phyloP scores from a whole-genome alignment of 202 grass and related monocot genomes.

The Carex arenaria region DNA sequence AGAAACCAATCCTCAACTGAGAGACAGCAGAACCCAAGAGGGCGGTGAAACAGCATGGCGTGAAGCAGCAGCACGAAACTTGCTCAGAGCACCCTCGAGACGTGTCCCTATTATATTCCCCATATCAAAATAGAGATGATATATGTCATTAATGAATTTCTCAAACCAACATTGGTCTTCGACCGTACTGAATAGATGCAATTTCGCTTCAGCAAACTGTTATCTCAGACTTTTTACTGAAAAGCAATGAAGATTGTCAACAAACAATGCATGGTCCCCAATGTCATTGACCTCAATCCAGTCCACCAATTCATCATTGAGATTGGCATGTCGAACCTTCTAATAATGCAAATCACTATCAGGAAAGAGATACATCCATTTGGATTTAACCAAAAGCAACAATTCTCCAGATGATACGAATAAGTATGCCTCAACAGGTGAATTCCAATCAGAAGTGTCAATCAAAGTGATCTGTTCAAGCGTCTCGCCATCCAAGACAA shows the following conservation, averaged over 20 bases:
- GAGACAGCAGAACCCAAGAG: constrained; percentile 1
- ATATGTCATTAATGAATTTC: background rate
- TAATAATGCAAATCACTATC: constrained; percentile 27
- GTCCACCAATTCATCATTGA: constrained; percentile 5
- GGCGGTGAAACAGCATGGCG: background rate
- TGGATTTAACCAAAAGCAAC: constrained; percentile 39
- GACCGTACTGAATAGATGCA: constrained; percentile 35
- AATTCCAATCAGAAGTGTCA: constrained; percentile 16
- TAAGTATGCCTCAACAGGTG: constrained; percentile 42
- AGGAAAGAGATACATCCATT: background rate
- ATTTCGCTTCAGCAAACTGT: constrained; percentile 31
- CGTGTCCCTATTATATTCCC: background rate
- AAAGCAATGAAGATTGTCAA: constrained; percentile 54
- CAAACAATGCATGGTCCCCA: constrained; percentile 41
- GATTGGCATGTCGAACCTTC: constrained; percentile 27
- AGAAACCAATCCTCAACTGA: background rate
- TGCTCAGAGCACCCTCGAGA: background rate
- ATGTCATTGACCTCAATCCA: constrained; percentile 47
- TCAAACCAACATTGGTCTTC: background rate
- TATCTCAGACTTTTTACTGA: constrained; percentile 27
- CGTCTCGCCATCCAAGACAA: constrained; percentile 39
- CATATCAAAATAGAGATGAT: constrained; percentile 5
- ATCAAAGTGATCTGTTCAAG: constrained; percentile 11
- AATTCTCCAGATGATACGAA: constrained; percentile 47
- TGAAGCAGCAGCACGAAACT: background rate